These are phyloP conservation scores for Ampelocalamus luodianensis DNA, from an alignment of 176 grass and related monocot species.

Conservation along the genomic window DNA sequence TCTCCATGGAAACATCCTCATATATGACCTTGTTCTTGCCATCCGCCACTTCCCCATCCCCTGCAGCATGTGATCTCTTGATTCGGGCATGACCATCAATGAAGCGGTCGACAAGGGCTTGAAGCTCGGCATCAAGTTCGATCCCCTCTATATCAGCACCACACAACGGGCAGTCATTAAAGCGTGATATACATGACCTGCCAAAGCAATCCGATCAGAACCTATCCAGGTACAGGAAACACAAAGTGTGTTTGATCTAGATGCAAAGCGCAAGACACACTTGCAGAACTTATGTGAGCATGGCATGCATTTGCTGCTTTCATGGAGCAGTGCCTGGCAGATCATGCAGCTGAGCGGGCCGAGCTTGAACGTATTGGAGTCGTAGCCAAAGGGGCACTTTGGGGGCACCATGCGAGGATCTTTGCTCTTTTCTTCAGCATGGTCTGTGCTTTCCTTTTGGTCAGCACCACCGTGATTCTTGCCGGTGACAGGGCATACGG, in stretches of 20 bases:
- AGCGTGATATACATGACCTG: constrained; percentile 86
- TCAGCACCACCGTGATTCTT: constrained; percentile 21
- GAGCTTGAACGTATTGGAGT: constrained; percentile 88
- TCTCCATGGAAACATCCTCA: constrained; percentile 96
- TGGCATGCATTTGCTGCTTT: constrained; percentile 81
- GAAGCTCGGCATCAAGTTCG: constrained; percentile 81
- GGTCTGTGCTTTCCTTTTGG: constrained; percentile 29
- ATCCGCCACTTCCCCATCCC: constrained; percentile 46
- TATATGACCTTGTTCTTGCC: constrained; percentile 84
- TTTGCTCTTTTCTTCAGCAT: constrained; percentile 32
- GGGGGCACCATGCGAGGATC: constrained; percentile 59
- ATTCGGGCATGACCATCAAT: constrained; percentile 97
- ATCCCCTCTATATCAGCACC: constrained; percentile 91
- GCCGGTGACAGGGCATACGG: constrained; percentile 62
- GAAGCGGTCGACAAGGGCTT: constrained; percentile 79
- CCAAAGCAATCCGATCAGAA: constrained; percentile 35
- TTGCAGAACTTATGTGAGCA: constrained; percentile 96
- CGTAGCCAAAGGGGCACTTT: constrained; percentile 94
- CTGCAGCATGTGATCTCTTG: constrained; percentile 65
- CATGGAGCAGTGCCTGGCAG: constrained; percentile 74
- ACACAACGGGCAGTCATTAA: constrained; percentile 88
- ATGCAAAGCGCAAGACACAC: constrained; percentile 42
- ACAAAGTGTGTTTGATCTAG: not conserved
- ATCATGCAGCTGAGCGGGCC: constrained; percentile 98
- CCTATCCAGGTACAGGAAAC: not conserved